A percentile compares a stretch with the other conserved stretches of the same genome.
These are phyloP conservation scores for Botrytis fragariae DNA, from an alignment of 2,329 filamentous ascomycete species.

Conservation along the genomic window DNA sequence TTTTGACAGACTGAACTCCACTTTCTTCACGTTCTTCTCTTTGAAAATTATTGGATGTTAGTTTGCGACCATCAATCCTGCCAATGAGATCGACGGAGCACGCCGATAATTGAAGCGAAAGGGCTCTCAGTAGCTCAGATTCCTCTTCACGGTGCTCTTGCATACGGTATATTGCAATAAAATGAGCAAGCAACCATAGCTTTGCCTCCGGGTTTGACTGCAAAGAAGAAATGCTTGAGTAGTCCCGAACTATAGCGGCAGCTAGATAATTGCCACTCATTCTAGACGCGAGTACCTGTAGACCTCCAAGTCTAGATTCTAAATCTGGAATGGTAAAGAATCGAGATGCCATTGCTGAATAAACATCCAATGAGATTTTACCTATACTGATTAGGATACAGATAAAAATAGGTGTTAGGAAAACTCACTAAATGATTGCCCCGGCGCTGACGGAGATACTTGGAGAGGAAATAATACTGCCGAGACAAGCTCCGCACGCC, in stretches of 20 bases:
- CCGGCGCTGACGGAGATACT: background rate
- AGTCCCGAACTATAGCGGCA: conserved; percentile 31
- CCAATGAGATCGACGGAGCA: conserved; percentile 52
- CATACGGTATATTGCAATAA: conserved; percentile 55
- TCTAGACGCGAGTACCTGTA: conserved; percentile 31
- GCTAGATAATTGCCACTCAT: conserved; percentile 34
- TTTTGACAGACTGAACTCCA: background rate
- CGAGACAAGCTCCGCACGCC: conserved; percentile 8
- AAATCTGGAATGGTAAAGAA: conserved; percentile 38
- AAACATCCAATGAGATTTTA: conserved; percentile 25
- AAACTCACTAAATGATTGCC: background rate
- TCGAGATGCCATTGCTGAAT: conserved; percentile 35
- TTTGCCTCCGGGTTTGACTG: conserved; percentile 40
- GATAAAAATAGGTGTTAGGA: background rate
- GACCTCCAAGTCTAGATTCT: conserved; percentile 25
- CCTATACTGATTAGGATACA: conserved; percentile 23
- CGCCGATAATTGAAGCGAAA: conserved; percentile 54
- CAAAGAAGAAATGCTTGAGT: conserved; percentile 28
- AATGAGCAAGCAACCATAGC: conserved; percentile 66
- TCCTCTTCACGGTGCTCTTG: conserved; percentile 40
- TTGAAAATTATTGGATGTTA: conserved; percentile 39
- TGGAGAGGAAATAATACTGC: background rate
- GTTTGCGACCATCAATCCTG: conserved; percentile 42
- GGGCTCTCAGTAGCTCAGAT: conserved; percentile 48
- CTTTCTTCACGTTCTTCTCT: background rate